Percentiles rank a stretch among this genome's conserved stretches.
Evolutionary conservation across 306 rosid genomes (phyloP).

Genomic region (Corylus americana): DNA sequence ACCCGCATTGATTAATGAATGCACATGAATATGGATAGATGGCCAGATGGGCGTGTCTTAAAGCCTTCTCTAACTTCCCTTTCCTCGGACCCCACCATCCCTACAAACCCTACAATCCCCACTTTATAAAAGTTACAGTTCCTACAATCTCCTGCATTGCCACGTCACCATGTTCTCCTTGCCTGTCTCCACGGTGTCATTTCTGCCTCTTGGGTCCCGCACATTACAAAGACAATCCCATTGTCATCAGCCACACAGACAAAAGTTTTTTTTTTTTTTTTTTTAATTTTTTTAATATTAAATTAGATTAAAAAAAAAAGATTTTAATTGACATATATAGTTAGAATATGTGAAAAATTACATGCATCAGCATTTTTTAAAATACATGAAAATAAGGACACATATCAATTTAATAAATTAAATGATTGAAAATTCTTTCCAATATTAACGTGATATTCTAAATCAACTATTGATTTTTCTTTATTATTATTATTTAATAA

Average conservation of each 20-base stretch:
- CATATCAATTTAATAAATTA: no score
- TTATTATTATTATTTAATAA: no score
- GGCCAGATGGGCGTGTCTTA: slow-evolving; percentile 71
- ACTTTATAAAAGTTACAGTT: slow-evolving; percentile 27
- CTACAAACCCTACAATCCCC: slow-evolving; percentile 18
- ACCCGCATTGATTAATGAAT: slow-evolving; percentile 53
- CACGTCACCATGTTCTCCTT: slow-evolving; percentile 45
- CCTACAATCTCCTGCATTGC: slow-evolving; percentile 27
- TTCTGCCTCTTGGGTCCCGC: slow-evolving; percentile 21
- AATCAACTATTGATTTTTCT: no score
- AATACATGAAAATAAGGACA: no score
- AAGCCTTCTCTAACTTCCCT: slow-evolving; percentile 52
- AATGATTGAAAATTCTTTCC: no score
- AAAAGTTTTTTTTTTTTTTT: no score
- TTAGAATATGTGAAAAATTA: no score
- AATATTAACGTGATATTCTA: no score
- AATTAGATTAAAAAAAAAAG: no score
- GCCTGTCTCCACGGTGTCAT: slow-evolving; percentile 48
- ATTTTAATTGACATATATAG: no score
- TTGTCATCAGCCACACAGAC: slow-evolving; percentile 29
- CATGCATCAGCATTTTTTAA: no score
- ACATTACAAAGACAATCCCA: slow-evolving; percentile 1
- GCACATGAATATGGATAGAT: slow-evolving; percentile 73
- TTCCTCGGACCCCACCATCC: slow-evolving; percentile 30
- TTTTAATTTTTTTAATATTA: no score